phyloP scores from a whole-genome alignment of 192 early-diverging fungal species.

The Coemansia pectinata region DNA sequence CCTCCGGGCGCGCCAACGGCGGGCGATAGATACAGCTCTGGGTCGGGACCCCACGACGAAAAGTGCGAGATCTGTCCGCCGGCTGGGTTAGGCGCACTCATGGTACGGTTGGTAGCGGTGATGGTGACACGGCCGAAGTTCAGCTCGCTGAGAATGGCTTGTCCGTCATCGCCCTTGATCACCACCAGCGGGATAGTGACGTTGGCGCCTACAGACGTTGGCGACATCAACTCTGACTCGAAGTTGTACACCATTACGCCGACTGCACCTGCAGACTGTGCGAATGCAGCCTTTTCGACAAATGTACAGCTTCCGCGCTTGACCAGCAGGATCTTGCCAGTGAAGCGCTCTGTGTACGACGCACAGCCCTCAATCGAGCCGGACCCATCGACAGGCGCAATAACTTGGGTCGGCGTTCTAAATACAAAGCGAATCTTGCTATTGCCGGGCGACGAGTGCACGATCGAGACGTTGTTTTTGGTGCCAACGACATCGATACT shows the following conservation, averaged over 20 bases:
- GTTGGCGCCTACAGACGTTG: slow-evolving; percentile 38
- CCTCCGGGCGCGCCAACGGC: slow-evolving; percentile 65
- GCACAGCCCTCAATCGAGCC: slow-evolving; percentile 61
- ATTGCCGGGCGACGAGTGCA: slow-evolving; percentile 48
- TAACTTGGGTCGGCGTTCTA: slow-evolving; percentile 32
- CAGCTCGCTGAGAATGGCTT: slow-evolving; percentile 53
- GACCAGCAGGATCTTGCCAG: slow-evolving; percentile 61
- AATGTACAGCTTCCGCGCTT: slow-evolving; percentile 72
- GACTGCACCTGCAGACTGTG: slow-evolving; percentile 60
- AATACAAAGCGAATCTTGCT: slow-evolving; percentile 50
- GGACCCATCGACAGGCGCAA: slow-evolving; percentile 47
- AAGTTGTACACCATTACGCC: slow-evolving; percentile 69
- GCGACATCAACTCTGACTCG: slow-evolving; percentile 44
- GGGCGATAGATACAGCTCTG: slow-evolving; percentile 67
- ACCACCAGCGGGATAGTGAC: slow-evolving; percentile 60
- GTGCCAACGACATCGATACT: slow-evolving; percentile 41
- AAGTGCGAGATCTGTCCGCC: slow-evolving; percentile 70
- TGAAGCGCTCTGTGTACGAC: slow-evolving; percentile 39
- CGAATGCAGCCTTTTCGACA: slow-evolving; percentile 60
- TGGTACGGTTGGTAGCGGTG: slow-evolving; percentile 53
- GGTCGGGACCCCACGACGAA: slow-evolving; percentile 73
- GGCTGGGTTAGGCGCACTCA: slow-evolving; percentile 46
- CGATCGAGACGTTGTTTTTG: slow-evolving; percentile 46
- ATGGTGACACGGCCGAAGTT: slow-evolving; percentile 39
- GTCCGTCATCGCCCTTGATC: slow-evolving; percentile 57